Evolutionary conservation across 139 green algal genomes (phyloP).

Genomic region (Picochlorum sp.): DNA sequence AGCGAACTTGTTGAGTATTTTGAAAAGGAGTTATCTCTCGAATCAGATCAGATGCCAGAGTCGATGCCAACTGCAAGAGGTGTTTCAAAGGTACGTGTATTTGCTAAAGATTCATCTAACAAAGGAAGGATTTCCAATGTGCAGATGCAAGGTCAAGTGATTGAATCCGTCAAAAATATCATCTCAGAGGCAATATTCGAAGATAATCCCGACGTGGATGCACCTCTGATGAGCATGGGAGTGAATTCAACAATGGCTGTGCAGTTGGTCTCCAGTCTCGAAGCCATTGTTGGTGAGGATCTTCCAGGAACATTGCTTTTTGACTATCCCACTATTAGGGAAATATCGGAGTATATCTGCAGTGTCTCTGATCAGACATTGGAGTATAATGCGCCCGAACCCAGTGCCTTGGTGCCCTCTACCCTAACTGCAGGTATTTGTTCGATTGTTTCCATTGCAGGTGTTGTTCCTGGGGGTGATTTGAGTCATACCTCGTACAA

Average conservation of each 20-base stretch:
- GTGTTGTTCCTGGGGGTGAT: constrained; percentile 22
- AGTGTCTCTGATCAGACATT: neutral
- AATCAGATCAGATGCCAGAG: neutral
- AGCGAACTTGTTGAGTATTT: constrained; percentile 15
- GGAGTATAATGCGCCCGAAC: neutral
- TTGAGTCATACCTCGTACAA: neutral
- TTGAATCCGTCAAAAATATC: neutral
- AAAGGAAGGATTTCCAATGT: neutral
- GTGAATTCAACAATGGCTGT: constrained; percentile 39
- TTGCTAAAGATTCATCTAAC: neutral
- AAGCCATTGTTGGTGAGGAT: constrained; percentile 19
- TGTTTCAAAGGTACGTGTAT: constrained; percentile 1
- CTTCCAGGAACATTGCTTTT: constrained; percentile 42
- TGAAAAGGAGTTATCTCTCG: neutral
- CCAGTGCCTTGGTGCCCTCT: neutral
- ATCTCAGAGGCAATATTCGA: neutral
- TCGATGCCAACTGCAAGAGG: neutral
- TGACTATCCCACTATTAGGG: constrained; percentile 37
- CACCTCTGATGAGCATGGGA: constrained; percentile 26
- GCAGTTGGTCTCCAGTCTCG: constrained; percentile 35
- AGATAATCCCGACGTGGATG: neutral
- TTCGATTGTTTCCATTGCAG: constrained; percentile 11
- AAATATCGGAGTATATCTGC: constrained; percentile 21
- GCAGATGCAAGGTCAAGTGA: neutral
- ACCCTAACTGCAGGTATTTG: neutral